Evolutionary conservation across 805 yeast species (phyloP), one percentile per base, ranked within the genome.

Genomic region (Candida pseudofarinosa): DNA sequence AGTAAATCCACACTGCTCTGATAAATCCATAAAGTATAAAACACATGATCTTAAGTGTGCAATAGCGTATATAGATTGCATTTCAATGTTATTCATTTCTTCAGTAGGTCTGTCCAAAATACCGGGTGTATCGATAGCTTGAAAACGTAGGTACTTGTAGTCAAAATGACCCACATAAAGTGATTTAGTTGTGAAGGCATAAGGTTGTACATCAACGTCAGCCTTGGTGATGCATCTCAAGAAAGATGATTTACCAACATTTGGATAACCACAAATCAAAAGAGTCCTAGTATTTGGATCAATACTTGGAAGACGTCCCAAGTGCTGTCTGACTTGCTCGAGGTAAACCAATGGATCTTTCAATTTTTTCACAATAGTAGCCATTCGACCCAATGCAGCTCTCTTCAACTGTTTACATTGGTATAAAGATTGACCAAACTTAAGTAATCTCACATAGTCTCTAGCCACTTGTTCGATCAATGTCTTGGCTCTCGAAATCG

Each of bases 331-430:
- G 45, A 93, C 99, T 73, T 93, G 98, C 73, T 93, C 99, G 63
- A 93, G 74, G 71, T 93, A 93, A 38, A 80, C 78, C 47, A 93
- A 75, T 16, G 99, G 91, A 65, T 93, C 99, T 71, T 91, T 93
- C 62, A 93, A 78, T 55, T 95, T 88, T 77, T 93, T 93, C 59
- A 83, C 83, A 58, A 93, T 89, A 30, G 99, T 93, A 43, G 99
- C 99, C 99, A 93, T 93, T 71, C 99, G 86, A 77, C 99, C 99
- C 57, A 93, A 73, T 26, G 98, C 99, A 54, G 99, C 99, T 62
- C 97, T 80, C 69, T 93, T 93, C 64, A 93, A 81, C 74, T 93
- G 99, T 71, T 93, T 93, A 79, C 99, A 93, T 75, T 95, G 99
- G 72, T 89, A 93, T 50, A 93, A 74, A 35, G 97, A 90, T 74